Evolutionary conservation across 1,284 basidiomycete genomes (phyloP), one percentile per base, ranked within the genome.

Genomic region (Ustilago shanxiensis): DNA sequence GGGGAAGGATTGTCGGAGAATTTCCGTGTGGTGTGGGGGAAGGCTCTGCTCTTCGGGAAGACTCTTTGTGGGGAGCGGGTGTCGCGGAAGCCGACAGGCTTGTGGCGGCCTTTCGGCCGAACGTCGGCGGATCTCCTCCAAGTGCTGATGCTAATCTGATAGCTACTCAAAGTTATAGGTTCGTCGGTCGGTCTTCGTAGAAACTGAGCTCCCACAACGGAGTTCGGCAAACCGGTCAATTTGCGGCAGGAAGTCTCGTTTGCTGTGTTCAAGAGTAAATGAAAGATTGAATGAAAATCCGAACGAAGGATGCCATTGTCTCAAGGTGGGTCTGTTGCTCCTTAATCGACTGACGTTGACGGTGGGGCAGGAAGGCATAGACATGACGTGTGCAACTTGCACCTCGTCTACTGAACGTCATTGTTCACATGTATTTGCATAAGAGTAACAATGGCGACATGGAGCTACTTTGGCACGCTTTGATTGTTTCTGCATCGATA

Each of bases 41-140:
- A n/a, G n/a, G n/a, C n/a, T n/a, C n/a, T n/a, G n/a, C n/a, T n/a
- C n/a, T n/a, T n/a, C n/a, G n/a, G 41, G 41, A n/a, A 44, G 41
- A n/a, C 41, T 44, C 16, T 20, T n/a, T 6, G 7, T 14, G 2
- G 41, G 41, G 8, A 44, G 41, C 18, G 41, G 20, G 20, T 14
- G 35, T 14, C 14, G 35, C 13, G 35, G 35, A 37, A 44, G 41
- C 10, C 20, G 41, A 20, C 41, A 44, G 20, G n/a, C 41, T 20
- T 44, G 41, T 10, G 24, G 3, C 54, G 54, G 28, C 28, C 20
- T 24, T n/a, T 49, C 60, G 60, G 60, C 41, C 52, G 60, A 63
- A 55, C 53, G 26, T 63, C 60, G 60, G 60, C 14, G n/a, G 22
- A 63, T 50, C 33, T 63, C 33, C 2, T 16, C 14, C 9, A 16